Conservation (phyloP, 2,329 filamentous ascomycete genomes). For the Emericellopsis cladophorae region DNA sequence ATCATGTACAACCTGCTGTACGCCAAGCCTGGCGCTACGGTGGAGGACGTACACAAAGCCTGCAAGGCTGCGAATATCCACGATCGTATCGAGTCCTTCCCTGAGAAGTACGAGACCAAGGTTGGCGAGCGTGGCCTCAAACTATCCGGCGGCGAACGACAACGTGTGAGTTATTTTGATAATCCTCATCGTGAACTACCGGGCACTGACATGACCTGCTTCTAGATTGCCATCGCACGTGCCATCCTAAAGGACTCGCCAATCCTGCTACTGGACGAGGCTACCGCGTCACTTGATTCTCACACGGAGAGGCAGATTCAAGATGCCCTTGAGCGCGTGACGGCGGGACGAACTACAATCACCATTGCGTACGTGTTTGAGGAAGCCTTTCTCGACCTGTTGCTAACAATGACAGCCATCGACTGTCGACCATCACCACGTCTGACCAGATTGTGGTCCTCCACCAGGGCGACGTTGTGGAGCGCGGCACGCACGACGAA, state of each 20-base stretch:
- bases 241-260: constrained; percentile 86
- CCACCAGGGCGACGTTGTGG: constrained; percentile 34
- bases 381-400: neutral
- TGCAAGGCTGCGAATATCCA: constrained; percentile 84
- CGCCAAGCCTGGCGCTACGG: constrained; percentile 67
- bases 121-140: constrained; percentile 83
- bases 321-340: constrained; percentile 68
- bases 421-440: constrained; percentile 43
- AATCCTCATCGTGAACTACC: no score
- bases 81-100: constrained; percentile 80
- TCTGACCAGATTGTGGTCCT: constrained; percentile 43
- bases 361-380: constrained; percentile 67
- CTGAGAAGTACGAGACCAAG: constrained; percentile 78
- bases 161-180: constrained; percentile 38
- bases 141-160: constrained; percentile 83
- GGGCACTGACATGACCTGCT: no score
- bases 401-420: constrained; percentile 23
- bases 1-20: constrained; percentile 93
- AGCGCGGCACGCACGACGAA: constrained; percentile 35
- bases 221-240: constrained; percentile 69
- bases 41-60: constrained; percentile 71
- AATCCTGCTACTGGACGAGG: constrained; percentile 88
- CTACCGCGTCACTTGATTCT: constrained; percentile 81
- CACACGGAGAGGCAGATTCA: constrained; percentile 92
- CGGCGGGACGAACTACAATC: constrained; percentile 78